These are phyloP conservation scores for Neurospora sp. DNA, from an alignment of 495 filamentous ascomycete species.

Conservation along the genomic window DNA sequence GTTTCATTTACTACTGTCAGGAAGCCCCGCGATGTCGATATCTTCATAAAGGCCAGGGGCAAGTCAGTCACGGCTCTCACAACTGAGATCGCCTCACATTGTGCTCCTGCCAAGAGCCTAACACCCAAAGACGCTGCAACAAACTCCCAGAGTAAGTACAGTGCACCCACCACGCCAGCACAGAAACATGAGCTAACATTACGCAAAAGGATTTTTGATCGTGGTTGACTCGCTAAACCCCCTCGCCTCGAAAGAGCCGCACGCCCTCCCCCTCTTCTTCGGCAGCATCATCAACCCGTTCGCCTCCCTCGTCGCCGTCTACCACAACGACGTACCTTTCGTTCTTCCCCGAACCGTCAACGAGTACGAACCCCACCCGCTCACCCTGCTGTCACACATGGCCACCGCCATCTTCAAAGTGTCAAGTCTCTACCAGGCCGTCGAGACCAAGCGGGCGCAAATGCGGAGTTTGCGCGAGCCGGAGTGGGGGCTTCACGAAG, in stretches of 20 bases:
- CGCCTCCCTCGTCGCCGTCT: slow-evolving; percentile 49
- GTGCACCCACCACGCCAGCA: slow-evolving; percentile 16
- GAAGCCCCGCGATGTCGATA: slow-evolving; percentile 45
- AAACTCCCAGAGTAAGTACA: slow-evolving; percentile 22
- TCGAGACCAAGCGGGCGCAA: slow-evolving; percentile 55
- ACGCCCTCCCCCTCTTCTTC: slow-evolving; percentile 43
- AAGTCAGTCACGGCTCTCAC: slow-evolving; percentile 44
- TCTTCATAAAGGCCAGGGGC: slow-evolving; percentile 53
- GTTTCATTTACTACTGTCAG: slow-evolving; percentile 64
- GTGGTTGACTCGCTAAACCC: slow-evolving; percentile 55
- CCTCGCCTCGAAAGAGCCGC: slow-evolving; percentile 28
- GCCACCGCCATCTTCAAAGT: slow-evolving; percentile 40
- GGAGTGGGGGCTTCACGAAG: slow-evolving; percentile 65
- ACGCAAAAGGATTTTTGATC: slow-evolving; percentile 40
- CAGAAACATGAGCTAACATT: slow-evolving; percentile 22
- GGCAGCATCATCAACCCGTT: slow-evolving; percentile 44
- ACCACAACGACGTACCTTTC: slow-evolving; percentile 57
- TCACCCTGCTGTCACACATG: slow-evolving; percentile 47
- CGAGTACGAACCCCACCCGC: slow-evolving; percentile 57
- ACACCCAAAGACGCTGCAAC: slow-evolving; percentile 11
- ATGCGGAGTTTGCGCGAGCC: slow-evolving; percentile 63
- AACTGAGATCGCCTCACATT: slow-evolving; percentile 47
- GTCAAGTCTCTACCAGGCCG: slow-evolving; percentile 54
- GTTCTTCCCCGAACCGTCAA: slow-evolving; percentile 14
- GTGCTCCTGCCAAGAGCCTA: slow-evolving; percentile 25